phyloP scores from a whole-genome alignment of 805 yeast species.

The Soucietia sequanensis region DNA sequence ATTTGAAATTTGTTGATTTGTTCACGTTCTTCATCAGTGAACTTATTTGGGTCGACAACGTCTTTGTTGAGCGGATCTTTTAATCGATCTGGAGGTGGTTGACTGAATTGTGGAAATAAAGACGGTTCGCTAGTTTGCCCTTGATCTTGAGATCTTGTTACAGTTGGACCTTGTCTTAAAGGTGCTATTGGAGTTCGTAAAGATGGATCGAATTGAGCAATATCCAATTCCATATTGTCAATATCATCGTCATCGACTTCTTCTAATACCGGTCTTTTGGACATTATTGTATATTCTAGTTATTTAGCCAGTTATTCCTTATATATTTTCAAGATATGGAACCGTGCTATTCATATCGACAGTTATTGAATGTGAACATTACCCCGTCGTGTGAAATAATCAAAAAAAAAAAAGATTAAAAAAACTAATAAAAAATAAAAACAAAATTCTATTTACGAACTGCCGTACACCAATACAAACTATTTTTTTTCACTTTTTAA shows the following conservation, averaged over 20 bases:
- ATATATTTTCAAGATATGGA: too few relatives aligned
- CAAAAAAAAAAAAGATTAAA: too few relatives aligned
- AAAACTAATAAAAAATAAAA: too few relatives aligned
- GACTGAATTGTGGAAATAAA: conserved; percentile 25
- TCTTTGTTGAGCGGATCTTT: conserved; percentile 13
- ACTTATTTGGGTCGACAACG: conserved; percentile 30
- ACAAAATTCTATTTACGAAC: too few relatives aligned
- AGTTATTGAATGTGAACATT: too few relatives aligned
- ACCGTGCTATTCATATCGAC: too few relatives aligned
- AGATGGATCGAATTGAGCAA: conserved; percentile 80
- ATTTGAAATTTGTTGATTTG: conserved; percentile 70
- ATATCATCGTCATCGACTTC: conserved; percentile 82
- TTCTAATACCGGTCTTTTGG: conserved; percentile 66
- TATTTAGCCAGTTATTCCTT: too few relatives aligned
- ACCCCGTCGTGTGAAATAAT: too few relatives aligned
- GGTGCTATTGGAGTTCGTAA: conserved; percentile 73
- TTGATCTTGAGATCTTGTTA: conserved; percentile 60
- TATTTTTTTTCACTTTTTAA: too few relatives aligned
- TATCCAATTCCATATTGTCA: conserved; percentile 90
- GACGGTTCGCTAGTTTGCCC: conserved; percentile 30
- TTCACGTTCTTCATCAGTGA: conserved; percentile 56
- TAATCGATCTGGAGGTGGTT: conserved; percentile 9
- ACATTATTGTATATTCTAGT: conserved; percentile 18
- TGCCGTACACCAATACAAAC: too few relatives aligned
- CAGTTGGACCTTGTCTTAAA: conserved; percentile 52